Percentiles rank a stretch among this genome's conserved stretches.
Evolutionary conservation across 2,329 filamentous ascomycete genomes (phyloP).

Genomic region (Ophiosphaerella korrae): DNA sequence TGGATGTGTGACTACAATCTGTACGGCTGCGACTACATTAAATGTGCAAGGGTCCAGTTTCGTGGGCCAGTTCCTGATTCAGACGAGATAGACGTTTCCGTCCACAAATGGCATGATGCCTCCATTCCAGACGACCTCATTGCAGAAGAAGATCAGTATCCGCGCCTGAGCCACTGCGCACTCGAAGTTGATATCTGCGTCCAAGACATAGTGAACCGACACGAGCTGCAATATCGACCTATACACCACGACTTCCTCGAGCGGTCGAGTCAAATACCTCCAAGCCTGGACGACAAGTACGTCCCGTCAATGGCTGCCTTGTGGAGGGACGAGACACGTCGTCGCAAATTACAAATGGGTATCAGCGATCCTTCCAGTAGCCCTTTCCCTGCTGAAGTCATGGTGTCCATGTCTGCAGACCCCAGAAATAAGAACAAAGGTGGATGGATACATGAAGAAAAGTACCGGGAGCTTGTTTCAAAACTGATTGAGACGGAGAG

Average conservation of each 20-base stretch:
- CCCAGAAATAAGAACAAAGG: conserved; percentile 71
- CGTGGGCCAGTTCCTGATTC: conserved; percentile 75
- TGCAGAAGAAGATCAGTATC: conserved; percentile 67
- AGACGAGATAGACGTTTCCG: conserved; percentile 63
- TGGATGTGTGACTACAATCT: conserved; percentile 99
- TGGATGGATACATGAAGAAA: conserved; percentile 93
- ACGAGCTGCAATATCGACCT: conserved; percentile 72
- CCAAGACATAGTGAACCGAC: conserved; percentile 84
- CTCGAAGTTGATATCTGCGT: conserved; percentile 90
- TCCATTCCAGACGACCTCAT: conserved; percentile 67
- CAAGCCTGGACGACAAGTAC: conserved; percentile 71
- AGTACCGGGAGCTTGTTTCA: conserved; percentile 70
- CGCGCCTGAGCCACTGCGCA: conserved; percentile 83
- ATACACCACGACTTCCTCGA: conserved; percentile 90
- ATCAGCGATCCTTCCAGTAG: conserved; percentile 68
- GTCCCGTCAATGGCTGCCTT: conserved; percentile 93
- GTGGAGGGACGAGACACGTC: conserved; percentile 86
- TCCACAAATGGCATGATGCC: conserved; percentile 79
- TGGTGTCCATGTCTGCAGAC: conserved; percentile 89
- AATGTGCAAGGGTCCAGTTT: conserved; percentile 73
- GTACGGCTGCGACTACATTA: conserved; percentile 89
- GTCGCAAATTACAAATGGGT: conserved; percentile 74
- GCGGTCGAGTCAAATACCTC: conserved; percentile 61
- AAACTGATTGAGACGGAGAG: conserved; percentile 70
- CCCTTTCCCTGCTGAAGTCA: conserved; percentile 78